These are phyloP conservation scores for Pichia terricola DNA, from an alignment of 1,139 yeast genomes.

Conservation along the genomic window DNA sequence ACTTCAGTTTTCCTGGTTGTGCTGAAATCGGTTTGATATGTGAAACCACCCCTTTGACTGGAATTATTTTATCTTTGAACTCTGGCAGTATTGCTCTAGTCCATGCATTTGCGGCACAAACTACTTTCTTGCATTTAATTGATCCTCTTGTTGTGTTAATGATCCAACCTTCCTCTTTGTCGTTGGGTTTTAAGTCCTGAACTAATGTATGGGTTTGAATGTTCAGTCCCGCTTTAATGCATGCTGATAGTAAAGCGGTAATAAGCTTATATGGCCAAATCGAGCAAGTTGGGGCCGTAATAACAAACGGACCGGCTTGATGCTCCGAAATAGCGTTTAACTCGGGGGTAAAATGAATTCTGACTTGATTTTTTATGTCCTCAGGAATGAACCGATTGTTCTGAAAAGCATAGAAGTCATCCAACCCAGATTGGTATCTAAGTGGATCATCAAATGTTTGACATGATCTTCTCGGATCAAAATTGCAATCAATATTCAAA, in stretches of 20 bases:
- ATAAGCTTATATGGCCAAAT: conserved; percentile 36
- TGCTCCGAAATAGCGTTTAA: conserved; percentile 18
- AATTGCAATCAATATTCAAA: conserved; percentile 29
- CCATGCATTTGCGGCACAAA: conserved; percentile 34
- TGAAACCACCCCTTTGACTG: conserved; percentile 23
- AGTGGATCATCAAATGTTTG: conserved; percentile 26
- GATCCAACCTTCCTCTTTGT: conserved; percentile 18
- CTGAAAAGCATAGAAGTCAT: conserved; percentile 17
- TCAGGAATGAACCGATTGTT: conserved; percentile 18
- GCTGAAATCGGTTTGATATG: conserved; percentile 15
- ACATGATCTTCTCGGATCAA: conserved; percentile 24
- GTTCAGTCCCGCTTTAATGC: conserved; percentile 29
- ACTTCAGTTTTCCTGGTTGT: conserved; percentile 13
- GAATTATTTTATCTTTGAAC: conserved; percentile 18
- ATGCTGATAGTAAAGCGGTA: conserved; percentile 23
- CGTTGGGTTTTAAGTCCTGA: conserved; percentile 13
- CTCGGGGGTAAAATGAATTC: conserved; percentile 17
- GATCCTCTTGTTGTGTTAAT: conserved; percentile 28
- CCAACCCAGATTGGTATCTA: conserved; percentile 9
- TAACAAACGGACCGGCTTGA: conserved; percentile 23
- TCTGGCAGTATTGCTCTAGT: conserved; percentile 26
- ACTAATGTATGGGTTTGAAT: conserved; percentile 34
- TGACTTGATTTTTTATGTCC: conserved; percentile 17
- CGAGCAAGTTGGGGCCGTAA: conserved; percentile 32
- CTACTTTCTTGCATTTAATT: conserved; percentile 26